Conservation (phyloP, 768 basidiomycete species). For the Rubroboletus pulcherrimus region DNA sequence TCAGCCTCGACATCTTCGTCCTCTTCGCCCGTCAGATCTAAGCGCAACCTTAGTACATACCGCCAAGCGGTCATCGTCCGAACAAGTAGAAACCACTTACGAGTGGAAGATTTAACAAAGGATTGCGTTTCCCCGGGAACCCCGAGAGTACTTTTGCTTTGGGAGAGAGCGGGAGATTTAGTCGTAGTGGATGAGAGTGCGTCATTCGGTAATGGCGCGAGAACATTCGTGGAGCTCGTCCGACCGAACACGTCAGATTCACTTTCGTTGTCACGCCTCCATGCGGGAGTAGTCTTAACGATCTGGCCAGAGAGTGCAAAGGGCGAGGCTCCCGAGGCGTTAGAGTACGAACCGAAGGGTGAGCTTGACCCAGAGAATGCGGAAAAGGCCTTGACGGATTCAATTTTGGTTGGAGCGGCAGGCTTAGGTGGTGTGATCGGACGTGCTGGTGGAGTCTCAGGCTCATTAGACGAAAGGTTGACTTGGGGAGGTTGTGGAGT, state of each 20-base stretch:
- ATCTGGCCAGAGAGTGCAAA: conserved; percentile 18
- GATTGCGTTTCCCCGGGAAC: background rate
- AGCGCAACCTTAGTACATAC: background rate
- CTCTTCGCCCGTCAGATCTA: conserved; percentile 59
- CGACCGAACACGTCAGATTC: conserved; percentile 10
- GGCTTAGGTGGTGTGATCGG: conserved; percentile 16
- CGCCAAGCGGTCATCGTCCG: background rate
- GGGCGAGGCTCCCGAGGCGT: conserved; percentile 20
- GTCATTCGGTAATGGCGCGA: conserved; percentile 23
- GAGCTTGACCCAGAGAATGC: conserved; percentile 36
- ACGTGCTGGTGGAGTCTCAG: conserved; percentile 6
- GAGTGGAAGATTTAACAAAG: conserved; percentile 7
- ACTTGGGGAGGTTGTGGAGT: conserved; percentile 9
- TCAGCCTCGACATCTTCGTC: conserved; percentile 54
- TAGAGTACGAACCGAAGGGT: conserved; percentile 32
- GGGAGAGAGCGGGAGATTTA: background rate
- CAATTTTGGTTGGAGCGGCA: conserved; percentile 2
- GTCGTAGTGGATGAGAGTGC: background rate
- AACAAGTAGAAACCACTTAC: conserved; percentile 13
- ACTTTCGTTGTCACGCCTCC: conserved; percentile 16
- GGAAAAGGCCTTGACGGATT: conserved; percentile 34
- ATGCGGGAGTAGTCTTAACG: conserved; percentile 23
- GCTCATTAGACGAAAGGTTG: conserved; percentile 4
- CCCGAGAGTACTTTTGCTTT: background rate
- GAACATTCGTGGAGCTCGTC: conserved; percentile 1